Evolutionary conservation across 805 yeast species (phyloP), one percentile per base, ranked within the genome.

Genomic region (Hanseniaspora pseudoguilliermondii): DNA sequence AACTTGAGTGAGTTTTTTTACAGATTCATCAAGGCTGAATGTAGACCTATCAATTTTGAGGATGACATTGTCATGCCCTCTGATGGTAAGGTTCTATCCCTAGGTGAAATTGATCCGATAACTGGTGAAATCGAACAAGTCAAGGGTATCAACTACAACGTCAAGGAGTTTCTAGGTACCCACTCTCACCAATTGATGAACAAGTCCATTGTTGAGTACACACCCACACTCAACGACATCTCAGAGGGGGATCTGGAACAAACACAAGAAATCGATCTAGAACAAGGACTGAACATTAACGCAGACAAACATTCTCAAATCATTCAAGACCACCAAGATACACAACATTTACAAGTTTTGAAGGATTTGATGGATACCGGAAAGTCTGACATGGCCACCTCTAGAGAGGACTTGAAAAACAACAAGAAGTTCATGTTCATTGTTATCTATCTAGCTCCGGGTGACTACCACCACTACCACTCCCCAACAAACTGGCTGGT

Each of bases 401-500:
- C 54, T 15, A 38, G 51, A 23, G 47, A 58, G 23, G 52, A 54
- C n/a, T 47, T 49, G 6, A 27, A 41, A 1, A 50, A 67, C 23
- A 76, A 78, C 43, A 84, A 81, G 54, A 78, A 81, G 61, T 73
- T 93, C 57, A 91, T 76, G 64, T 93, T 84, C 68, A 84, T 96
- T 0, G 99, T 93, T 20, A 87, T 93, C 20, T 93, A 93, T 66
- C 75, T 93, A 54, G 96, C 97, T 0, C 99, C 99, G 0, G 99
- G 99, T 41, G 98, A 93, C 67, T 93, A 93, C 69, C 99, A 93
- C 70, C 83, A 95, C 59, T 93, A 84, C 72, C 99, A 93, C 68
- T 87, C 97, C 11, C 98, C 99, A 2, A 79, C 88, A 1, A 84
- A 86, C 66, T 93, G 99, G 99, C 97, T 93, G 21, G 82, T 95